These are phyloP conservation scores for Leccinum truebloodii DNA, from an alignment of 768 basidiomycete species.

Conservation along the genomic window DNA sequence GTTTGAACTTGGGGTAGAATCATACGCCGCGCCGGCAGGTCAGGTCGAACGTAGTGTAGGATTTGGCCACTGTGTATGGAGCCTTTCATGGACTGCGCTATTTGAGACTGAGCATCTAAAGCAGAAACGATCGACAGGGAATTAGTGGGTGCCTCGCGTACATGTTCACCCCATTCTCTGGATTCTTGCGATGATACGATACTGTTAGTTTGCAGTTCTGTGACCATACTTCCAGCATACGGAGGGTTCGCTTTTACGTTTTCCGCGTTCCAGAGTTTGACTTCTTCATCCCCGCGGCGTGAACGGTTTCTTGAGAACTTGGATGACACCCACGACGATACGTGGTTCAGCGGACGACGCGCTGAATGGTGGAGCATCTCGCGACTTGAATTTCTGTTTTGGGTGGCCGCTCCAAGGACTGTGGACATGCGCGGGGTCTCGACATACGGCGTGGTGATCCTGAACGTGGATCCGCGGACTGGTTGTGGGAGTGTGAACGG, in stretches of 20 bases:
- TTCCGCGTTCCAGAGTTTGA: slow-evolving; percentile 37
- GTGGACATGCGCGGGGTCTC: slow-evolving; percentile 31
- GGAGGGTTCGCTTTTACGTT: slow-evolving; percentile 21
- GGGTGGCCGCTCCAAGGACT: slow-evolving; percentile 7
- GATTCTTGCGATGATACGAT: slow-evolving; percentile 7
- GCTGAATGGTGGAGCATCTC: slow-evolving; percentile 18
- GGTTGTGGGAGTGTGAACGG: slow-evolving; percentile 27
- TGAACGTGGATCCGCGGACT: slow-evolving; percentile 27
- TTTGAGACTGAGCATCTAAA: slow-evolving; percentile 11
- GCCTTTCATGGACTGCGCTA: slow-evolving; percentile 6
- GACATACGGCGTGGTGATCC: slow-evolving; percentile 20
- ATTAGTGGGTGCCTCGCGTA: slow-evolving; percentile 9
- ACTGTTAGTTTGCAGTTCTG: slow-evolving; percentile 1
- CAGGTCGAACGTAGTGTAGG: slow-evolving; percentile 1
- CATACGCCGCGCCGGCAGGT: neutral
- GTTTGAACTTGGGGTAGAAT: slow-evolving; percentile 7
- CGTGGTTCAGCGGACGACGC: slow-evolving; percentile 26
- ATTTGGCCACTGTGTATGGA: slow-evolving; percentile 8
- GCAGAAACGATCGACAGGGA: slow-evolving; percentile 6
- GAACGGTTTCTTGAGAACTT: slow-evolving; percentile 29
- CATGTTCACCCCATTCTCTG: slow-evolving; percentile 9
- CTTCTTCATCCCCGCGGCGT: slow-evolving; percentile 28
- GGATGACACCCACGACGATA: slow-evolving; percentile 43
- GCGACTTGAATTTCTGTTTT: slow-evolving; percentile 10
- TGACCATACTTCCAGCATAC: slow-evolving; percentile 3